A percentile compares a stretch with the other conserved stretches of the same genome.
These are phyloP conservation scores for Trichophaea hybrida DNA, from an alignment of 2,329 filamentous ascomycete genomes.

Conservation along the genomic window DNA sequence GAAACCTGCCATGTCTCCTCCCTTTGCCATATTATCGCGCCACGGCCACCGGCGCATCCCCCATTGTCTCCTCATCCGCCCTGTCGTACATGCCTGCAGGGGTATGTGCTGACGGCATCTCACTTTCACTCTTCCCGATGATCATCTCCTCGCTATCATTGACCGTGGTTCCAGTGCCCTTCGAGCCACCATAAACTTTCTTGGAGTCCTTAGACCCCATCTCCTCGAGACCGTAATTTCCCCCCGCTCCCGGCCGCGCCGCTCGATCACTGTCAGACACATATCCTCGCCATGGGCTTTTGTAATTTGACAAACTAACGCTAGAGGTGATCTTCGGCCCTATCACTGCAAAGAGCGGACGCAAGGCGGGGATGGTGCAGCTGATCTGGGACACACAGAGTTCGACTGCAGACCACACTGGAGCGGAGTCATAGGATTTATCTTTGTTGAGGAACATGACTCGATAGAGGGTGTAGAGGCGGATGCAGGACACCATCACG, in stretches of 20 bases:
- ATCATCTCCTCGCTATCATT: slow-evolving; percentile 2
- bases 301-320: neutral
- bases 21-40: too few relatives aligned
- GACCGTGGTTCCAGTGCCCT: neutral
- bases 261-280: neutral
- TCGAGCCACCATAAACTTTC: neutral
- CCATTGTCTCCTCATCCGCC: too few relatives aligned
- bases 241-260: neutral
- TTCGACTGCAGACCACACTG: slow-evolving; percentile 30
- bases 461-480: neutral
- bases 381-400: slow-evolving; percentile 32
- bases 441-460: neutral
- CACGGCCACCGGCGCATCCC: too few relatives aligned
- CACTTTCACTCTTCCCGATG: neutral
- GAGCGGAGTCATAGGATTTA: neutral
- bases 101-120: neutral
- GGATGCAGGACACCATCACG: neutral
- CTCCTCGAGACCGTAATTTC: neutral
- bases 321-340: neutral
- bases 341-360: slow-evolving; percentile 30
- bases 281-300: neutral
- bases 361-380: slow-evolving; percentile 34
- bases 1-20: too few relatives aligned
- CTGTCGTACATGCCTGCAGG: neutral
- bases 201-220: neutral